Evolutionary conservation across 2,329 filamentous ascomycete genomes (phyloP), one percentile per base, ranked within the genome.

Genomic region (Scedosporium boydii): DNA sequence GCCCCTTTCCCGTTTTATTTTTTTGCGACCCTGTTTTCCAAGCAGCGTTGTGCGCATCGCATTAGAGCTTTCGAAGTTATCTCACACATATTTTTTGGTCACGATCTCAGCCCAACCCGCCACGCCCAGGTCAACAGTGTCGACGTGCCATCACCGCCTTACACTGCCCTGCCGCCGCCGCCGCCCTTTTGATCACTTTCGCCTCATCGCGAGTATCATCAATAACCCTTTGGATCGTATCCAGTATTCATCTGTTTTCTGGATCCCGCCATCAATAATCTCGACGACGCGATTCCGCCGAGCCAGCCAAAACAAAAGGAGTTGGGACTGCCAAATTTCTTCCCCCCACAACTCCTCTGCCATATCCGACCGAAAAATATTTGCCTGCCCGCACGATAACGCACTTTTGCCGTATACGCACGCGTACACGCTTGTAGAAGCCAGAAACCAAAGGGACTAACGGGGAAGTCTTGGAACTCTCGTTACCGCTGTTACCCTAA

Each of bases 1-100:
- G 21, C 53, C 38, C 61, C 59, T 48, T 59, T 42, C 62, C 53
- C 46, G 56, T 60, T 60, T 56, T 38, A 12, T 48, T 26, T 48
- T 57, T 58, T 60, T 41, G 38, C 29, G 29, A 51, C 27, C 61
- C 57, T 56, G 18, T 44, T 61, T 61, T 56, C 58, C 55, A 46
- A 38, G 42, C 58, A 57, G 26, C n/a, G 38, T 41, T 27, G 58
- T 58, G 18, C 58, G 34, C 57, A 44, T 53, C 23, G 4, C 62
- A 12, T 42, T 44, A 12, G 29, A n/a, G 26, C 34, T 34, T 46
- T 62, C 48, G 34, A 38, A 53, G 27, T 42, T 48, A 58, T 51
- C 42, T 41, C 60, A 53, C 29, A 44, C 57, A 12, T 55, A 27
- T 27, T 57, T 41, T 53, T 62, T 51, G 18, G 42, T 48, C 48